Evolutionary conservation across 2,329 filamentous ascomycete genomes (phyloP).

Genomic region (Trichophyton benhamiae): DNA sequence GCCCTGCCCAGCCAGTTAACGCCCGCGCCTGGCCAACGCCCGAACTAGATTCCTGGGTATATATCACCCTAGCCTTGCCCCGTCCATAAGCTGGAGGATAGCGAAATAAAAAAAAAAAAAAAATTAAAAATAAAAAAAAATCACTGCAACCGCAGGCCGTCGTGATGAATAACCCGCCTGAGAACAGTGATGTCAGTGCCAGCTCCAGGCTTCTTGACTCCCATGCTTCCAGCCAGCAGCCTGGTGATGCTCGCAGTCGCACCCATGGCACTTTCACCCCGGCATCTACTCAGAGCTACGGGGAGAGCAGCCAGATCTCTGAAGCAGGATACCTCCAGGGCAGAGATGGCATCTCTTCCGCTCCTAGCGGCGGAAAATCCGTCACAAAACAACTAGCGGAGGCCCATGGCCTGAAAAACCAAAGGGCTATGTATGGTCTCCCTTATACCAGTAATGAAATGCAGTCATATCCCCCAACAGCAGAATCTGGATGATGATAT

Average conservation of each 20-base stretch:
- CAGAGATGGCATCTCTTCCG: conserved; percentile 32
- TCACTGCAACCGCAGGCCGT: background rate
- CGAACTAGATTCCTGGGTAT: too few relatives aligned
- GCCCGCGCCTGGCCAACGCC: too few relatives aligned
- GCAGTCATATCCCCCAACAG: background rate
- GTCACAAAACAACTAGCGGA: conserved; percentile 61
- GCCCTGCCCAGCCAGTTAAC: too few relatives aligned
- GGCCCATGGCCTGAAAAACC: conserved; percentile 61
- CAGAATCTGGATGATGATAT: background rate
- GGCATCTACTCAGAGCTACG: conserved; percentile 39
- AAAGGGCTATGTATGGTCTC: conserved; percentile 53
- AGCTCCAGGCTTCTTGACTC: conserved; percentile 30
- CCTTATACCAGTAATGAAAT: background rate
- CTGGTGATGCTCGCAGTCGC: conserved; percentile 25
- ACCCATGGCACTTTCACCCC: conserved; percentile 66
- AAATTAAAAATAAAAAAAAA: too few relatives aligned
- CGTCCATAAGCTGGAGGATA: too few relatives aligned
- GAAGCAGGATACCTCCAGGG: conserved; percentile 20
- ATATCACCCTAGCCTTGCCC: too few relatives aligned
- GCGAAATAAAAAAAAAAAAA: too few relatives aligned
- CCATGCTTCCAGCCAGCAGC: conserved; percentile 22
- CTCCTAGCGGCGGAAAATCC: conserved; percentile 46
- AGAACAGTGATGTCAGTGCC: conserved; percentile 13
- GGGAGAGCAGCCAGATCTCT: conserved; percentile 19
- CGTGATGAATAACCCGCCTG: background rate